Base-by-base conservation (phyloP, 1,139 yeast species). In the Hemisphaericaspora xylofermentans region DNA sequence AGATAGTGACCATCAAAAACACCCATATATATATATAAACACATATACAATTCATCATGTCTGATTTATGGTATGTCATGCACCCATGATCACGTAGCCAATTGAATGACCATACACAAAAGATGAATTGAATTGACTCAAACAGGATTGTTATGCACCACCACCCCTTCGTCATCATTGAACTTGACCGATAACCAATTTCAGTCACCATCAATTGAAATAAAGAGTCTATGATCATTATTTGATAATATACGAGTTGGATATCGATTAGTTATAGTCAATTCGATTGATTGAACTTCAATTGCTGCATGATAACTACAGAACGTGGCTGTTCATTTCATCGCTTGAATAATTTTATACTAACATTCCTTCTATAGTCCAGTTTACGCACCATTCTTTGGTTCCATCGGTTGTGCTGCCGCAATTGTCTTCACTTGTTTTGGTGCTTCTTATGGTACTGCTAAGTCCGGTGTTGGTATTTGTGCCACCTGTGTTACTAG, bases 361-460 rank as follows among this genome's bases (percentile, higher is more conserved):
- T 6, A 31, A 18, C 26, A 29, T 25, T 10, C 17, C 35, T 14
- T 33, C 25, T 44, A 30, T 62, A 81, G 88, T 66, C 88, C 88
- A 60, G 88, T 82, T 68, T 82, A 82, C 63, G 88, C 88, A 63
- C 96, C 97, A 65, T 89, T 89, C 75, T 88, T 89, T 66, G 96
- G 96, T 64, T 91, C 97, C 57, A 88, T 93, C 66, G 98, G 98
- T 63, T 94, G 98, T 77, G 96, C 98, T 48, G 91, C 98, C 43
- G 98, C 99, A 68, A 93, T 94, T 64, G 88, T 93, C 61, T 89
- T 93, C 80, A 93, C 98, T 67, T 88, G 96, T 69, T 86, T 91
- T 60, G 99, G 99, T 76, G 98, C 99, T 56, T 93, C 98, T 42
- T 89, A 91, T 67, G 99, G 98, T 76, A 94, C 98, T 53, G 99